These are phyloP conservation scores for Sporothrix protearum DNA, from an alignment of 2,329 filamentous ascomycete species.

Conservation along the genomic window DNA sequence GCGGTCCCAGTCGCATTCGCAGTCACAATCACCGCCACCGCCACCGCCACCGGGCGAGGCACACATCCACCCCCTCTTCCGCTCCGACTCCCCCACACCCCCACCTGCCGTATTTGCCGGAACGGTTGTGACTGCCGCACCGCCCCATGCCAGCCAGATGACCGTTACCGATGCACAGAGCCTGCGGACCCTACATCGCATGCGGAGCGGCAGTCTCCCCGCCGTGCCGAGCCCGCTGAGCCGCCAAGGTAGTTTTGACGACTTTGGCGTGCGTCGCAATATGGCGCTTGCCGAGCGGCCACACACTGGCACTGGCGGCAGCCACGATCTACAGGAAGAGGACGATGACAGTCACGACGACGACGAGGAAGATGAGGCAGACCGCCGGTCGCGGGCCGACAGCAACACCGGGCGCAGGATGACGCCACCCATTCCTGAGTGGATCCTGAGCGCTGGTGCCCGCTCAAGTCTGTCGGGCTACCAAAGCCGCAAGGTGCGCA, in stretches of 20 bases:
- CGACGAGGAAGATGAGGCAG: constrained; percentile 30
- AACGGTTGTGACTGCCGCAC: constrained; percentile 67
- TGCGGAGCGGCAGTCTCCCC: constrained; percentile 55
- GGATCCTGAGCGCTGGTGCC: constrained; percentile 54
- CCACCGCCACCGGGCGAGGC: constrained; percentile 50
- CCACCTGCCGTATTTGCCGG: constrained; percentile 60
- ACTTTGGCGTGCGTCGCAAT: constrained; percentile 35
- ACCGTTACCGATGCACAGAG: constrained; percentile 52
- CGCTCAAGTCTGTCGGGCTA: constrained; percentile 50
- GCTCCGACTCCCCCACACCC: constrained; percentile 66
- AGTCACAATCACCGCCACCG: constrained; percentile 32
- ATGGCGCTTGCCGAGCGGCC: constrained; percentile 16
- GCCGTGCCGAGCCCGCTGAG: constrained; percentile 48
- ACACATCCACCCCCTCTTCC: constrained; percentile 75
- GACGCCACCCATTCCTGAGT: constrained; percentile 60
- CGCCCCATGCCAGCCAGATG: constrained; percentile 59
- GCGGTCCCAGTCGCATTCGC: constrained; percentile 32
- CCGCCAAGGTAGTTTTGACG: constrained; percentile 50
- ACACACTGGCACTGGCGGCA: constrained; percentile 7
- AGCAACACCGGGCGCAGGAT: constrained; percentile 44
- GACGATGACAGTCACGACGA: constrained; percentile 23
- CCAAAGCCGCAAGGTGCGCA: constrained; percentile 37
- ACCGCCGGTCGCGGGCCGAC: constrained; percentile 27
- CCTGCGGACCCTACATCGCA: constrained; percentile 49
- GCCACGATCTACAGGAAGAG: background rate